Base-by-base conservation (phyloP, 345 rosid genomes). In the Salix brachista region DNA sequence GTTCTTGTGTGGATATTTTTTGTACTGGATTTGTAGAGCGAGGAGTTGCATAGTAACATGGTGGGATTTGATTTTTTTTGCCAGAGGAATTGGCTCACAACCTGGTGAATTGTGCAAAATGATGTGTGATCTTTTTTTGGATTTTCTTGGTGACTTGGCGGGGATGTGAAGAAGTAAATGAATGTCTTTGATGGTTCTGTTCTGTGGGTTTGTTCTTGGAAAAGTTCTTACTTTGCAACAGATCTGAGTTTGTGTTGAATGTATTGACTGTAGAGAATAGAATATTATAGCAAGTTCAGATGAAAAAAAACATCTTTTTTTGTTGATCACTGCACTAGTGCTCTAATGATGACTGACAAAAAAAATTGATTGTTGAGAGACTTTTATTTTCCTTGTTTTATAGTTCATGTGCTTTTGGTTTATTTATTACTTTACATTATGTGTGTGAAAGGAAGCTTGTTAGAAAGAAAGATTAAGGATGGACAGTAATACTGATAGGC, bases 131-230 rank as follows among this genome's bases (percentile, higher is more conserved):
- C 62, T 44, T 64, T 28, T n/a, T 30, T 11, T 72, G 16, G 42
- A n/a, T 56, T 12, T 52, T 37, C 37, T n/a, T 30, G 34, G 52
- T 74, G n/a, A 5, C 16, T 74, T 41, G 37, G 68, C 18, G 25
- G 39, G 56, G 21, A 26, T 74, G 71, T 21, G 62, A 74, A 48
- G 66, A 72, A 58, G 50, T 25, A 23, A 41, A 72, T 30, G 18
- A 12, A 18, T 17, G 30, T 16, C 21, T 50, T 21, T 32, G 61
- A 23, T 44, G 46, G 60, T 26, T 28, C 42, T 23, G 36, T 65
- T 75, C 50, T 65, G 48, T 32, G 71, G 71, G 50, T 9, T 75
- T 74, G 48, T 44, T 42, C 30, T 41, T 18, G 54, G 58, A 41
- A 61, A 73, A 61, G 64, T 25, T 58, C 14, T n/a, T 58, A 9